These are phyloP conservation scores for Chaetomiaceae sp. DNA, from an alignment of 2,329 filamentous ascomycete genomes.

Conservation along the genomic window DNA sequence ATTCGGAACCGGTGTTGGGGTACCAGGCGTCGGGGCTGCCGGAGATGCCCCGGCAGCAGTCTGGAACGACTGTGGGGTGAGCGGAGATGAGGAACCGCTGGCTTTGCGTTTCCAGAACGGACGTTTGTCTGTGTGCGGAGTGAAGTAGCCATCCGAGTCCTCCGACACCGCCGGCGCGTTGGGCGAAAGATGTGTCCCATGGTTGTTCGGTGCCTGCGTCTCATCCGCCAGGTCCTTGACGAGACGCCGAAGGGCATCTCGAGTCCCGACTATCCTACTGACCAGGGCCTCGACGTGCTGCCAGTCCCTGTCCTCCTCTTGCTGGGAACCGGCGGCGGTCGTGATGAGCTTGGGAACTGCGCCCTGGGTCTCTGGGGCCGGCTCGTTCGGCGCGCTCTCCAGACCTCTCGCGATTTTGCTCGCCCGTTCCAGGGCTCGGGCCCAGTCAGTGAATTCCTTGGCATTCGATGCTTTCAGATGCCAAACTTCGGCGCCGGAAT, in stretches of 20 bases:
- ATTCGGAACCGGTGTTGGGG: constrained; percentile 30
- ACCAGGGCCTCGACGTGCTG: constrained; percentile 78
- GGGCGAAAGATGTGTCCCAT: constrained; percentile 38
- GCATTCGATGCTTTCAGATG: constrained; percentile 79
- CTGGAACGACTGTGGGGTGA: constrained; percentile 38
- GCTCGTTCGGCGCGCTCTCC: constrained; percentile 34
- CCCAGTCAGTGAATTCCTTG: constrained; percentile 86
- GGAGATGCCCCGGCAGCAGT: constrained; percentile 36
- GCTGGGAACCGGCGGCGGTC: constrained; percentile 32
- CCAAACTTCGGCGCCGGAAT: constrained; percentile 96
- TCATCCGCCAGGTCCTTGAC: constrained; percentile 74
- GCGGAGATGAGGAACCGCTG: constrained; percentile 44
- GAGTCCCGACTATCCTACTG: constrained; percentile 77
- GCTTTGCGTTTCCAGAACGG: constrained; percentile 92
- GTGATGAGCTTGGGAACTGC: constrained; percentile 24
- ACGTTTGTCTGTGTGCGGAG: constrained; percentile 51
- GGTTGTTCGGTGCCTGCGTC: constrained; percentile 42
- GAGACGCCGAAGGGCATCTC: constrained; percentile 81
- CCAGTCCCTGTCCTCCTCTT: constrained; percentile 77
- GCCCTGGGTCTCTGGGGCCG: constrained; percentile 20
- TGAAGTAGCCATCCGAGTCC: constrained; percentile 53
- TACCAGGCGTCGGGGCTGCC: constrained; percentile 39
- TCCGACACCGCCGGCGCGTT: constrained; percentile 40
- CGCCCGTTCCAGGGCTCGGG: constrained; percentile 75
- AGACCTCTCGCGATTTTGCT: constrained; percentile 59